Percentiles rank a stretch among this genome's conserved stretches.
Conservation (phyloP, 108 stramenopile species). For the Conticribra guillardii region DNA sequence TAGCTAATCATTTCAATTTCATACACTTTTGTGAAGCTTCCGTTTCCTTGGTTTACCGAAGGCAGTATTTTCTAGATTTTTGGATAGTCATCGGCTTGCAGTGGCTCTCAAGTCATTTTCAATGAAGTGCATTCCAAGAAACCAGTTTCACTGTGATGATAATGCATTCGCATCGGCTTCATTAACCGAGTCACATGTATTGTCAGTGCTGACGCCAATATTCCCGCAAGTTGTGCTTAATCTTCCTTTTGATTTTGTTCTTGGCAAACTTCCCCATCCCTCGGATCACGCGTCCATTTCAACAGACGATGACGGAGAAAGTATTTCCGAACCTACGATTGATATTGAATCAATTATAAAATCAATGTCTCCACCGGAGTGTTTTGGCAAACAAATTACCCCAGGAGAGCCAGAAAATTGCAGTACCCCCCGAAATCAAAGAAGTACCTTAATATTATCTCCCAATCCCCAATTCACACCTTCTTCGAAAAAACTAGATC, state of each 20-base stretch:
- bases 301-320: conserved; percentile 33
- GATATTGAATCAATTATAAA: conserved; percentile 67
- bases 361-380: conserved; percentile 76
- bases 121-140: conserved; percentile 50
- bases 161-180: conserved; percentile 63
- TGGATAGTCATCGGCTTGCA: conserved; percentile 83
- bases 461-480: conserved; percentile 36
- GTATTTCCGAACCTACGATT: conserved; percentile 57
- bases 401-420: not conserved
- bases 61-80: conserved; percentile 68
- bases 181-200: conserved; percentile 75
- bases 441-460: conserved; percentile 18
- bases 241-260: conserved; percentile 75
- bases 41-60: conserved; percentile 80
- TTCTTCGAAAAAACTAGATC: not conserved
- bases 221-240: conserved; percentile 74
- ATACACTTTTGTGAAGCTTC: too few species aligned
- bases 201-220: conserved; percentile 65
- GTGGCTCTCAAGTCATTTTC: conserved; percentile 79
- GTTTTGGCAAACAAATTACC: conserved; percentile 50
- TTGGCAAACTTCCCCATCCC: conserved; percentile 65
- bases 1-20: too few species aligned
- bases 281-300: conserved; percentile 30
- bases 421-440: conserved; percentile 15
- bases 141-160: conserved; percentile 33